Percentiles rank a stretch among this genome's conserved stretches.
Conservation (phyloP, 768 basidiomycete genomes). For the Boletus rubroflammeus region DNA sequence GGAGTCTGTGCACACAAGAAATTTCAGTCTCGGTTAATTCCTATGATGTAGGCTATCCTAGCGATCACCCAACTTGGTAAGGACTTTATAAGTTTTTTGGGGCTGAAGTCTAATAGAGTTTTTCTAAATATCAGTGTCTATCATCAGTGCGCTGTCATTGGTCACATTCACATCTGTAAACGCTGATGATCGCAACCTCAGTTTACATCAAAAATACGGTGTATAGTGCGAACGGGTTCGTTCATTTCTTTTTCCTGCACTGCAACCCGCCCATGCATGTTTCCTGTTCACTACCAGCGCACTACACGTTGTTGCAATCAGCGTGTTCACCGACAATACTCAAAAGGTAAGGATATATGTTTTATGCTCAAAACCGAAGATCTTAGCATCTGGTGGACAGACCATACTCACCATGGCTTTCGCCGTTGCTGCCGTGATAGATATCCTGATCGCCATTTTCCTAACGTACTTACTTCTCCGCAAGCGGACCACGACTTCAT, state of each 20-base stretch:
- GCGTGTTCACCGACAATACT: not conserved
- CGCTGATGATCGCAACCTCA: not conserved
- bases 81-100: not conserved
- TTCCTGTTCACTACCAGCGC: not conserved
- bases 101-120: not conserved
- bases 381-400: not conserved
- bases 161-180: not conserved
- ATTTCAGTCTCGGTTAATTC: not conserved
- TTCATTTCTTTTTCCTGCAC: not conserved
- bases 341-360: not conserved
- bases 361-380: not conserved
- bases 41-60: not conserved
- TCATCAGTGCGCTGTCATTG: not conserved
- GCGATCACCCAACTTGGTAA: constrained; percentile 9
- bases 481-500: not conserved
- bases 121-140: not conserved
- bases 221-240: not conserved
- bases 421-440: constrained; percentile 1
- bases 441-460: constrained; percentile 2
- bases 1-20: not conserved
- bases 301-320: not conserved
- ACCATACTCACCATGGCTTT: not conserved
- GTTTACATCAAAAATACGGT: not conserved
- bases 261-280: not conserved
- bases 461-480: constrained; percentile 6